Evolutionary conservation across 352 stramenopile species (phyloP).

Genomic region (Phytopythium cucurbitacearum): DNA sequence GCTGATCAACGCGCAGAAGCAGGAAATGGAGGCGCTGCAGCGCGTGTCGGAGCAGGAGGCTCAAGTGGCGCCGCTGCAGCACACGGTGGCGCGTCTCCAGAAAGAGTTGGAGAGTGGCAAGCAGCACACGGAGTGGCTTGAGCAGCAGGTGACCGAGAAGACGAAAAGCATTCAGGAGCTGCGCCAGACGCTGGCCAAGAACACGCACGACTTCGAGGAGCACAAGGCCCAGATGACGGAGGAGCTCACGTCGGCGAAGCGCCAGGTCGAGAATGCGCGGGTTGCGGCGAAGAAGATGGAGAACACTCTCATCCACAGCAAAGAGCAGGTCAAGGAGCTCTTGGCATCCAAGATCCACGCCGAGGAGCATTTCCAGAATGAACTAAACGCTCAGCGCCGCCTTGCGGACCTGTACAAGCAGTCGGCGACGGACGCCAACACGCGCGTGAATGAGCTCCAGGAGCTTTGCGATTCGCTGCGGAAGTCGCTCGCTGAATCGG

Average conservation of each 20-base stretch:
- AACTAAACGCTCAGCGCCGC: slow-evolving; percentile 61
- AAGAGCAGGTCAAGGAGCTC: slow-evolving; percentile 68
- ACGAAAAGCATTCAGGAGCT: slow-evolving; percentile 59
- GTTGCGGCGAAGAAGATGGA: slow-evolving; percentile 69
- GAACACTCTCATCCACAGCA: slow-evolving; percentile 47
- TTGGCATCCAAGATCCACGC: slow-evolving; percentile 54
- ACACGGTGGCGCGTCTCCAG: slow-evolving; percentile 38
- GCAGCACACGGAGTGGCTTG: slow-evolving; percentile 64
- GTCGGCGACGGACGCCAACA: slow-evolving; percentile 45
- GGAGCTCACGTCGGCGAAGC: slow-evolving; percentile 37
- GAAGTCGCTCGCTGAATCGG: slow-evolving; percentile 46
- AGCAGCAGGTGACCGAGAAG: slow-evolving; percentile 62
- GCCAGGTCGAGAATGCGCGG: slow-evolving; percentile 55
- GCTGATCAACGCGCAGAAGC: slow-evolving; percentile 47
- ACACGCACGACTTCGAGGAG: slow-evolving; percentile 51
- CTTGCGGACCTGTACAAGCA: slow-evolving; percentile 75
- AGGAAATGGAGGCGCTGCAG: slow-evolving; percentile 64
- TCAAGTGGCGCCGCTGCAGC: slow-evolving; percentile 49
- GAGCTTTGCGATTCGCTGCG: slow-evolving; percentile 50
- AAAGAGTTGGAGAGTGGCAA: slow-evolving; percentile 49
- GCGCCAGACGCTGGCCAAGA: slow-evolving; percentile 47
- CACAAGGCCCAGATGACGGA: slow-evolving; percentile 44
- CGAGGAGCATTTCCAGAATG: slow-evolving; percentile 60
- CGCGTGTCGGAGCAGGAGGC: slow-evolving; percentile 52
- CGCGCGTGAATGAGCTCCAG: slow-evolving; percentile 52